Evolutionary conservation across 2,329 filamentous ascomycete species (phyloP).

Genomic region (Drechslerella coelobrocha): DNA sequence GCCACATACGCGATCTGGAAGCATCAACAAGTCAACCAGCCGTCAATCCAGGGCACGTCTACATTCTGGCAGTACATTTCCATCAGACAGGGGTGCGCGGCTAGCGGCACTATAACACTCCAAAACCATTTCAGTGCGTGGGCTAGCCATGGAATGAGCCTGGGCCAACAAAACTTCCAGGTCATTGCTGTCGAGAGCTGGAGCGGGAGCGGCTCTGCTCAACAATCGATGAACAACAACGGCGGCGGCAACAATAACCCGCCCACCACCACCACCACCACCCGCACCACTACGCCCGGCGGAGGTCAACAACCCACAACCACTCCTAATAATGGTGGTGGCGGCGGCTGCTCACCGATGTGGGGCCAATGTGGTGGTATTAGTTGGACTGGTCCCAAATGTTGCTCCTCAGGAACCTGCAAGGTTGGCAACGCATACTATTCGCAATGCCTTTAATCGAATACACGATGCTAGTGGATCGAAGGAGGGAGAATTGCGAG

Average conservation of each 20-base stretch:
- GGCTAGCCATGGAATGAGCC: conserved; percentile 61
- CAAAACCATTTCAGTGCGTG: conserved; percentile 65
- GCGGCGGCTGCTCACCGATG: conserved; percentile 53
- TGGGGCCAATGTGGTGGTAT: conserved; percentile 58
- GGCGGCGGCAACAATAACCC: conserved; percentile 24
- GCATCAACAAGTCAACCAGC: conserved; percentile 59
- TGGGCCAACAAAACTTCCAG: conserved; percentile 64
- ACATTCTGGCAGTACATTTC: conserved; percentile 66
- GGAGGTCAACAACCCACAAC: conserved; percentile 1
- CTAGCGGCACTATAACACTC: conserved; percentile 63
- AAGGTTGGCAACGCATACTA: conserved; percentile 56
- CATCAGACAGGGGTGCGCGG: conserved; percentile 62
- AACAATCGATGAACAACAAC: conserved; percentile 60
- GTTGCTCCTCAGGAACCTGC: conserved; percentile 57
- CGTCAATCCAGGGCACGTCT: conserved; percentile 62
- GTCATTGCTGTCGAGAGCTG: conserved; percentile 67
- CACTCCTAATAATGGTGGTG: conserved; percentile 1
- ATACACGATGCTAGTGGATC: too few species aligned
- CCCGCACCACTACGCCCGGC: conserved; percentile 4
- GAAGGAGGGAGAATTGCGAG: too few species aligned
- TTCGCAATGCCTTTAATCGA: conserved; percentile 48
- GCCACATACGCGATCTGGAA: conserved; percentile 60
- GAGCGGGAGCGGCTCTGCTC: conserved; percentile 62
- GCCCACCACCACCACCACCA: too few species aligned
- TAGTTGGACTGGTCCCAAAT: conserved; percentile 56